Evolutionary conservation across 768 basidiomycete species (phyloP).

Genomic region (Phlebiopsis flavidoalba): DNA sequence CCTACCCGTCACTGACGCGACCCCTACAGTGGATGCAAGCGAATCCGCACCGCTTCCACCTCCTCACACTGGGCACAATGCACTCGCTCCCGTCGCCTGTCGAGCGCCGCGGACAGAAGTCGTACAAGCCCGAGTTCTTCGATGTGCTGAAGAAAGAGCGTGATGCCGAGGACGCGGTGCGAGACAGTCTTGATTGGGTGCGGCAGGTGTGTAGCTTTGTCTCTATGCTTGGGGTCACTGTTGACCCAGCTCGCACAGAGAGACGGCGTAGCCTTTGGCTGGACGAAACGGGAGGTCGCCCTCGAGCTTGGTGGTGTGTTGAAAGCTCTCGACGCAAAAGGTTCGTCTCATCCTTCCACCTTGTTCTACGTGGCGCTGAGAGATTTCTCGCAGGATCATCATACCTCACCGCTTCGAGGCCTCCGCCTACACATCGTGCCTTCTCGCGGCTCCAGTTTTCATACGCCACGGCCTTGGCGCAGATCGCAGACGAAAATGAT

Average conservation of each 20-base stretch:
- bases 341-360: conserved; percentile 14
- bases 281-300: conserved; percentile 47
- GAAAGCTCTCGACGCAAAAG: conserved; percentile 37
- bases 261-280: conserved; percentile 29
- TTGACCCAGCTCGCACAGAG: conserved; percentile 1
- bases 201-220: conserved; percentile 20
- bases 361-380: too few relatives aligned
- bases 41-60: conserved; percentile 84
- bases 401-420: not conserved
- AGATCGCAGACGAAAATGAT: conserved; percentile 20
- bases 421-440: conserved; percentile 33
- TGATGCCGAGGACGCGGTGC: conserved; percentile 55
- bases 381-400: too few relatives aligned
- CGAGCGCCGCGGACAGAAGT: conserved; percentile 68
- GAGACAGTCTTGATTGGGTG: conserved; percentile 57
- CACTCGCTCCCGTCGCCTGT: conserved; percentile 88
- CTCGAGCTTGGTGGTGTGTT: conserved; percentile 57
- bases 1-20: not conserved
- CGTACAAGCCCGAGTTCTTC: conserved; percentile 87
- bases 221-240: too few relatives aligned
- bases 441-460: conserved; percentile 53
- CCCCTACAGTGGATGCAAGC: conserved; percentile 52
- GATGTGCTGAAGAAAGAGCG: conserved; percentile 51
- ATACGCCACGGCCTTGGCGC: conserved; percentile 4
- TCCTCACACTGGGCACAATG: conserved; percentile 76